Conservation (phyloP, 129 eudicot genomes). For the Ambrosia trifida region DNA sequence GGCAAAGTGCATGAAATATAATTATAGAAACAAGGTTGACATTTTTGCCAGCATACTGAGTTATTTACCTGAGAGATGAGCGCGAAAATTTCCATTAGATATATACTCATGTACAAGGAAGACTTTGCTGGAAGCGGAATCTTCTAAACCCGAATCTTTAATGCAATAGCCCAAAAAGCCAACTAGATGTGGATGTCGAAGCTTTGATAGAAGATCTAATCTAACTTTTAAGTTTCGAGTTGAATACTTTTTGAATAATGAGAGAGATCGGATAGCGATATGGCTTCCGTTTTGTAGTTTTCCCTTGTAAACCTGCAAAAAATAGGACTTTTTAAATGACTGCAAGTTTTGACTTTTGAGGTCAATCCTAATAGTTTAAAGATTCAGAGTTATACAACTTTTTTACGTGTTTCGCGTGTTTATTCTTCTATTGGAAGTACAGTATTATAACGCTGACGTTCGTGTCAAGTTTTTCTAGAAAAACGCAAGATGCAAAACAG, state of each 20-base stretch:
- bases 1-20: neutral
- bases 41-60: slow-evolving; percentile 8
- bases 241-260: slow-evolving; percentile 58
- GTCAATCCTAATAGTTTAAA: slow-evolving; percentile 19
- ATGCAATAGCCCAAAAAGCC: slow-evolving; percentile 81
- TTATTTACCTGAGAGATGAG: slow-evolving; percentile 68
- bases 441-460: neutral
- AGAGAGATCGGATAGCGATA: slow-evolving; percentile 58
- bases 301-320: slow-evolving; percentile 80
- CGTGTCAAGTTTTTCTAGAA: neutral
- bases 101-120: slow-evolving; percentile 76
- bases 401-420: neutral
- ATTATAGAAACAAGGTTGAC: neutral
- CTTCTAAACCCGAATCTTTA: slow-evolving; percentile 60
- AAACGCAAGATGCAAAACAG: slow-evolving; percentile 1
- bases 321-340: neutral
- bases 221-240: slow-evolving; percentile 66
- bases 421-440: neutral
- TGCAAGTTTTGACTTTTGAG: slow-evolving; percentile 24
- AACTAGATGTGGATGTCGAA: slow-evolving; percentile 78
- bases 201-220: slow-evolving; percentile 78
- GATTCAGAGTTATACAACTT: neutral
- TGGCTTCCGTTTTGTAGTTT: slow-evolving; percentile 60
- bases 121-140: slow-evolving; percentile 53
- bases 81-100: slow-evolving; percentile 66